Evolutionary conservation across 2,329 filamentous ascomycete species (phyloP).

Genomic region (Fusarium sp.): DNA sequence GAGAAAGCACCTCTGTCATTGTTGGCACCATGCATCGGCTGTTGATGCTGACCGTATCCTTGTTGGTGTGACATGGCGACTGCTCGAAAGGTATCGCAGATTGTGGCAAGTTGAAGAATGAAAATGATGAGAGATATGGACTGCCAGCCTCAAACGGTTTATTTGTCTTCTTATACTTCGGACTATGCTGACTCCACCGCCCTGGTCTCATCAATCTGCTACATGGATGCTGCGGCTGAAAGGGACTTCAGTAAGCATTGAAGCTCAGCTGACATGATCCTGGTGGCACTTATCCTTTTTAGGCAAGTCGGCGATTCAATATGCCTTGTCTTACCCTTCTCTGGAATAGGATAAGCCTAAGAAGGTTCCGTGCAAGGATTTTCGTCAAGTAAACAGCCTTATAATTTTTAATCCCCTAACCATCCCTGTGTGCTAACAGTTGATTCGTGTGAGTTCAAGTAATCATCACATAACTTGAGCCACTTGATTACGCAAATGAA

Average conservation of each 20-base stretch:
- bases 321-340: not conserved
- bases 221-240: not conserved
- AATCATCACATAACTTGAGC: not conserved
- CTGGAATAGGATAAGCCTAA: not conserved
- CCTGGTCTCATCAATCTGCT: not conserved
- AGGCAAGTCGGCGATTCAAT: not conserved
- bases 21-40: rapidly evolving
- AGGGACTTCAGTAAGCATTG: not conserved
- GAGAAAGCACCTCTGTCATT: not conserved
- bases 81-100: too few species aligned
- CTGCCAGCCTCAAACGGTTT: too few species aligned
- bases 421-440: not conserved
- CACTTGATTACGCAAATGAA: not conserved
- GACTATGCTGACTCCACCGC: not conserved
- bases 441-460: not conserved
- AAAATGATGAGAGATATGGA: not conserved
- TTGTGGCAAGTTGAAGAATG: not conserved
- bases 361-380: too few species aligned
- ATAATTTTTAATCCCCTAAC: not conserved
- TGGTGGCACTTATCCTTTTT: not conserved
- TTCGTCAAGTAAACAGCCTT: not conserved
- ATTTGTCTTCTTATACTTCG: not conserved
- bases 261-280: not conserved
- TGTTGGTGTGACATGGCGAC: not conserved
- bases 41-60: not conserved